Percentiles rank a stretch among this genome's conserved stretches.
phyloP scores from a whole-genome alignment of 2,329 filamentous ascomycete species.

The Ilyonectria mors-panacis region DNA sequence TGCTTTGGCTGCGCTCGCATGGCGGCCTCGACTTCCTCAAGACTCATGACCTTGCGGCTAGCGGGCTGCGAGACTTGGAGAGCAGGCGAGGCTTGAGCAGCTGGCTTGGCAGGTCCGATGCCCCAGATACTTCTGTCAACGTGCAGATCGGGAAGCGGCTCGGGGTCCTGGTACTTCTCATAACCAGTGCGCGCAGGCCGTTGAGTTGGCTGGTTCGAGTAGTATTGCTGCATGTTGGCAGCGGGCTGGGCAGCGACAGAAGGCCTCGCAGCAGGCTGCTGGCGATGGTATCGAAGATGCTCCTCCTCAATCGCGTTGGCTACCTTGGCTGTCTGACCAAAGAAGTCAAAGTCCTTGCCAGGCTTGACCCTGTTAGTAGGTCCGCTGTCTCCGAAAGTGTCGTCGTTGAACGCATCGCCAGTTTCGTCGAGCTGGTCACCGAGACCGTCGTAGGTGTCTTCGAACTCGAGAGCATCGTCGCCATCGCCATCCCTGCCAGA shows the following conservation, averaged over 20 bases:
- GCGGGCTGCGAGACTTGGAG: slow-evolving; percentile 45
- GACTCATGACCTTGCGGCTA: slow-evolving; percentile 87
- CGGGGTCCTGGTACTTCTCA: slow-evolving; percentile 89
- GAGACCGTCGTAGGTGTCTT: slow-evolving; percentile 96
- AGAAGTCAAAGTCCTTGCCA: slow-evolving; percentile 98
- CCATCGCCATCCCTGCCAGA: slow-evolving; percentile 74
- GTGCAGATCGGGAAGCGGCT: slow-evolving; percentile 90
- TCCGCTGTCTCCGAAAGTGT: slow-evolving; percentile 80
- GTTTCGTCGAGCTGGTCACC: slow-evolving; percentile 92
- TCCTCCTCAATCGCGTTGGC: slow-evolving; percentile 91
- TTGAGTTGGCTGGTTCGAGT: slow-evolving; percentile 41
- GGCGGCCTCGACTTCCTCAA: slow-evolving; percentile 96
- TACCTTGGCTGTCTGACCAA: slow-evolving; percentile 91
- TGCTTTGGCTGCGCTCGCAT: slow-evolving; percentile 81
- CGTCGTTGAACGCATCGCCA: slow-evolving; percentile 95
- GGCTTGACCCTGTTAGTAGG: slow-evolving; percentile 65
- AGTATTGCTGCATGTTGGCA: slow-evolving; percentile 50
- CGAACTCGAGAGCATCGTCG: slow-evolving; percentile 80
- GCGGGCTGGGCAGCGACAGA: slow-evolving; percentile 53
- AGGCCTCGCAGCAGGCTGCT: slow-evolving; percentile 71
- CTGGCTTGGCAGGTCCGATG: slow-evolving; percentile 70
- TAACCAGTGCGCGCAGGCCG: slow-evolving; percentile 82
- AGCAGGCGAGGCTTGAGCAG: slow-evolving; percentile 51
- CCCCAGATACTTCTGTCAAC: slow-evolving; percentile 96
- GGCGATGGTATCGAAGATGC: slow-evolving; percentile 85